Conservation (phyloP, 2,329 filamentous ascomycete genomes). For the Microdochium trichocladiopsis region DNA sequence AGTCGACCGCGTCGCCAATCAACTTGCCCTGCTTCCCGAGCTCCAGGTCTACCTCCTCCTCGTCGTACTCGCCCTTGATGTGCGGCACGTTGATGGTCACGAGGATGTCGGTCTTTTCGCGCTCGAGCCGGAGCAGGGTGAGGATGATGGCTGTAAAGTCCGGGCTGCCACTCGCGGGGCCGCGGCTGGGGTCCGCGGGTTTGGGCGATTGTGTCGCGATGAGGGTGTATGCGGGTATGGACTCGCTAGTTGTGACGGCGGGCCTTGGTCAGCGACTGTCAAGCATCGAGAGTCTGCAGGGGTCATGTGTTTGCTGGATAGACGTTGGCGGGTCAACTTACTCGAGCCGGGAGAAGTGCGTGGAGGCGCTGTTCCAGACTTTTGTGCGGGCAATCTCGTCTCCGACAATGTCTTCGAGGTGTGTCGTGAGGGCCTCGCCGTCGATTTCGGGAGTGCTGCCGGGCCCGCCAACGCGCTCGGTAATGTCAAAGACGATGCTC, state of each 20-base stretch:
- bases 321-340: constrained; percentile 20
- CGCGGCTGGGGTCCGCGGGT: constrained; percentile 20
- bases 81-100: constrained; percentile 86
- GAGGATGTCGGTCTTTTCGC: constrained; percentile 71
- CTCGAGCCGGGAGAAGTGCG: constrained; percentile 48
- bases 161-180: constrained; percentile 28
- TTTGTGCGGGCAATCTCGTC: constrained; percentile 56
- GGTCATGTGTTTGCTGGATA: constrained; percentile 1
- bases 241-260: constrained; percentile 25
- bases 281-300: constrained; percentile 4
- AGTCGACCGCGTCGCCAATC: constrained; percentile 62
- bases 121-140: constrained; percentile 68
- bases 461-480: constrained; percentile 63
- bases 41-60: constrained; percentile 63
- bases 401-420: constrained; percentile 63
- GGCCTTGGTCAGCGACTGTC: too few species aligned
- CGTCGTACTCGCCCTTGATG: constrained; percentile 65
- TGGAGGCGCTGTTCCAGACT: constrained; percentile 59
- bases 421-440: constrained; percentile 61
- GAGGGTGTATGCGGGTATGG: constrained; percentile 59
- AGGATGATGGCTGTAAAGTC: constrained; percentile 72
- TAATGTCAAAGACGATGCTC: constrained; percentile 84
- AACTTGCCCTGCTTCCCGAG: constrained; percentile 59
- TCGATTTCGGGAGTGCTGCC: constrained; percentile 53
- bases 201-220: constrained; percentile 56